Conservation (phyloP, 345 rosid species). For the Microthlaspi erraticum region DNA sequence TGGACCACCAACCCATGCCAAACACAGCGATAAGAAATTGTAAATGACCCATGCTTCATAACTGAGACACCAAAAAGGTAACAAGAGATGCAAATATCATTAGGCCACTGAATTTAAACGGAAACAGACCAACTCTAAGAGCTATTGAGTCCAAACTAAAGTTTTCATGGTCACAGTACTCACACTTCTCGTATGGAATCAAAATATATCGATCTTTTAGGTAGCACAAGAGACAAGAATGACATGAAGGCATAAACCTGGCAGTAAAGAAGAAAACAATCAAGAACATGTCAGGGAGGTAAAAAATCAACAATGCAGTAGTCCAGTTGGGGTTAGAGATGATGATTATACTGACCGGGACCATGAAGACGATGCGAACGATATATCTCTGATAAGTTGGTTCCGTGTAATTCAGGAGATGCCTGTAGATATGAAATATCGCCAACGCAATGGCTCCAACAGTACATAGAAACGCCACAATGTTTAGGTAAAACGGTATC, state of each 20-base stretch:
- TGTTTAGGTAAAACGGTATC: conserved; percentile 54
- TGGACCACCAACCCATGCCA: conserved; percentile 99
- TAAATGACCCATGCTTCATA: conserved; percentile 99
- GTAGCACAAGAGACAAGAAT: conserved; percentile 79
- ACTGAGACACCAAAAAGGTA: conserved; percentile 53
- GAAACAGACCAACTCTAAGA: neutral
- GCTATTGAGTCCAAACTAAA: neutral
- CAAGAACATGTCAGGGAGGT: conserved; percentile 11
- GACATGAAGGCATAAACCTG: conserved; percentile 95
- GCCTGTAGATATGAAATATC: conserved; percentile 77
- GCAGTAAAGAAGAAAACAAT: neutral
- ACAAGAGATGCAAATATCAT: neutral
- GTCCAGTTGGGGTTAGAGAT: neutral
- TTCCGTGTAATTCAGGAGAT: conserved; percentile 87
- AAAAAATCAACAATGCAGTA: conserved; percentile 7
- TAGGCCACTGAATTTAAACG: neutral
- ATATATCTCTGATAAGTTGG: conserved; percentile 95
- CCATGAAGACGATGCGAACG: conserved; percentile 96
- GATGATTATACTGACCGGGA: conserved; percentile 68
- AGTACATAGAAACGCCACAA: conserved; percentile 81
- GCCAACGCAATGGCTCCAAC: conserved; percentile 77
- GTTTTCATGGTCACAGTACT: conserved; percentile 42
- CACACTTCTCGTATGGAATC: conserved; percentile 97
- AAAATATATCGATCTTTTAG: conserved; percentile 79
- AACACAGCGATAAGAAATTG: conserved; percentile 83